Percentiles rank a stretch among this genome's conserved stretches.
Conservation (phyloP, 2,329 filamentous ascomycete species). For the Periconia digitata region DNA sequence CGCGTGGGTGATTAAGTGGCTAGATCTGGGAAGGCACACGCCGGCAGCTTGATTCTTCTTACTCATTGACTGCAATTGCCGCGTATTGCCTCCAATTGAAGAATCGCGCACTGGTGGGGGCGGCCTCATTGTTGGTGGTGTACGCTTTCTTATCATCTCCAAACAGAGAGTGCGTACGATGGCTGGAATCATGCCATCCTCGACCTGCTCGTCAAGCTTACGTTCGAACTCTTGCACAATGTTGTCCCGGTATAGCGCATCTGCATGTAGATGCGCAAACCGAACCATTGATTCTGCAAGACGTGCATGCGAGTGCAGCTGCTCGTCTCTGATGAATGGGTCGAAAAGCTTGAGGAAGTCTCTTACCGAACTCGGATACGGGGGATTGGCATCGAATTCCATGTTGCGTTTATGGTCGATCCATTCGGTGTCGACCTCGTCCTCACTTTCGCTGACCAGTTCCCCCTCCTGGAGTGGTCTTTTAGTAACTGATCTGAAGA, state of each 20-base stretch:
- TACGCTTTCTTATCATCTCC: slow-evolving; percentile 7
- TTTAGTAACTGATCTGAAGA: slow-evolving; percentile 46
- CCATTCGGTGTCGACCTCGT: slow-evolving; percentile 45
- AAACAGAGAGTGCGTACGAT: slow-evolving; percentile 21
- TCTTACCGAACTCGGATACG: slow-evolving; percentile 7
- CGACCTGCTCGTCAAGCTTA: slow-evolving; percentile 36
- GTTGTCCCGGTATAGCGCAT: slow-evolving; percentile 20
- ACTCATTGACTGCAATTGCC: too few relatives aligned
- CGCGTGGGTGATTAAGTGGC: too few relatives aligned
- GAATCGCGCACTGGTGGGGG: slow-evolving; percentile 16
- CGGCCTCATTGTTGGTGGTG: not conserved
- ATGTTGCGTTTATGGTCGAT: slow-evolving; percentile 15
- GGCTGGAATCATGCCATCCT: slow-evolving; percentile 29
- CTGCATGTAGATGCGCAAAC: slow-evolving; percentile 34
- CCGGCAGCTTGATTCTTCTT: too few relatives aligned
- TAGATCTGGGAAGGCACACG: too few relatives aligned
- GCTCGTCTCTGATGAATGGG: slow-evolving; percentile 40
- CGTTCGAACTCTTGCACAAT: slow-evolving; percentile 28
- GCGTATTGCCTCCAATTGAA: too few relatives aligned
- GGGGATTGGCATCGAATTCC: not conserved
- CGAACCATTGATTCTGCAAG: slow-evolving; percentile 43
- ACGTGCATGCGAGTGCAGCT: slow-evolving; percentile 35
- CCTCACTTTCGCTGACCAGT: slow-evolving; percentile 47
- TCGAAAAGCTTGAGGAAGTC: slow-evolving; percentile 44
- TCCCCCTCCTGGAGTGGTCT: slow-evolving; percentile 42